These are phyloP conservation scores for Fusarium neocosmosporiellum DNA, from an alignment of 2,329 filamentous ascomycete genomes.

Conservation along the genomic window DNA sequence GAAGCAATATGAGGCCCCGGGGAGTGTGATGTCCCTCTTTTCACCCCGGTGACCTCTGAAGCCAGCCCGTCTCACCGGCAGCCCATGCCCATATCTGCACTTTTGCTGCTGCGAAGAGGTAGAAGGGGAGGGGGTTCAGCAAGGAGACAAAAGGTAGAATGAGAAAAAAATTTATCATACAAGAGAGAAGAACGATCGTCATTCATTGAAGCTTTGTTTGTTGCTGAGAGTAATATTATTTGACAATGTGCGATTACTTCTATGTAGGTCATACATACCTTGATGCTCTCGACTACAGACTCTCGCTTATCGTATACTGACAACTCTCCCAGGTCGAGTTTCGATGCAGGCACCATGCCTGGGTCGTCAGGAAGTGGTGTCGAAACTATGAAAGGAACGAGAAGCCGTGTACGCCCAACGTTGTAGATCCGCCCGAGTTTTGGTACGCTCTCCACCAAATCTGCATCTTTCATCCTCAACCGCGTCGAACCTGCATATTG, in stretches of 20 bases:
- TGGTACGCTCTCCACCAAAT: slow-evolving; percentile 27
- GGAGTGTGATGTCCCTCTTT: slow-evolving; percentile 3
- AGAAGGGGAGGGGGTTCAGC: background rate
- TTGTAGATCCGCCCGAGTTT: slow-evolving; percentile 40
- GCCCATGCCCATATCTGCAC: slow-evolving; percentile 6
- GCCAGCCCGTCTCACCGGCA: slow-evolving; percentile 22
- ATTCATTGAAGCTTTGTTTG: background rate
- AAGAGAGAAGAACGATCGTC: slow-evolving; percentile 12
- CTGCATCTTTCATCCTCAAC: background rate
- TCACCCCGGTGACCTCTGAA: slow-evolving; percentile 21
- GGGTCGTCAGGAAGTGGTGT: slow-evolving; percentile 42
- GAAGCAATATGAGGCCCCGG: slow-evolving; percentile 36
- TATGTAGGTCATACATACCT: slow-evolving; percentile 16
- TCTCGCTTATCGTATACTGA: background rate
- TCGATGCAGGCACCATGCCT: slow-evolving; percentile 38
- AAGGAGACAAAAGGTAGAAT: slow-evolving; percentile 8
- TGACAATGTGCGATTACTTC: slow-evolving; percentile 41
- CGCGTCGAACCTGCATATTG: background rate
- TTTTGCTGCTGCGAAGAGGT: slow-evolving; percentile 2
- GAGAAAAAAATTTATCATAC: background rate
- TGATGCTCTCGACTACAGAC: background rate
- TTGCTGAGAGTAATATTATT: background rate
- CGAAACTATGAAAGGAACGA: slow-evolving; percentile 36
- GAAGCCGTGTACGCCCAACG: slow-evolving; percentile 36
- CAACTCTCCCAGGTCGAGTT: slow-evolving; percentile 37